phyloP scores from a whole-genome alignment of 2,329 filamentous ascomycete genomes.

The Aspergillus brunneoviolaceus region DNA sequence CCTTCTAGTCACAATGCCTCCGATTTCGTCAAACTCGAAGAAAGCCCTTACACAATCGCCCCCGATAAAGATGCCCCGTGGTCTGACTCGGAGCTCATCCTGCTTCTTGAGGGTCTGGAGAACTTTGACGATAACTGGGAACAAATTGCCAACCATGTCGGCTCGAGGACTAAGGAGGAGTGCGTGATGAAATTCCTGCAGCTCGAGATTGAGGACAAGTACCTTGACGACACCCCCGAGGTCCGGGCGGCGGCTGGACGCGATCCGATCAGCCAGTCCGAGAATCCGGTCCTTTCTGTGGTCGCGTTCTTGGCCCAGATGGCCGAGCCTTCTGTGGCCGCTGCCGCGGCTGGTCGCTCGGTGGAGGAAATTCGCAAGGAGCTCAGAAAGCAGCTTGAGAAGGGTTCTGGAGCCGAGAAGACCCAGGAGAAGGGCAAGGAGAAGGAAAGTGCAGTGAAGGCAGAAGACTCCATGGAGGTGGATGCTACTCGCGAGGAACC shows the following conservation, averaged over 20 bases:
- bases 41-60: constrained; percentile 75
- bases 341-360: constrained; percentile 83
- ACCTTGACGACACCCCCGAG: constrained; percentile 73
- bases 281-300: constrained; percentile 96
- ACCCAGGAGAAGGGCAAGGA: constrained; percentile 48
- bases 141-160: constrained; percentile 86
- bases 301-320: constrained; percentile 91
- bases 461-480: constrained; percentile 61
- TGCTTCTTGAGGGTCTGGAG: constrained; percentile 86
- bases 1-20: constrained; percentile 73
- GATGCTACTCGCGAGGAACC: constrained; percentile 41
- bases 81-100: constrained; percentile 86
- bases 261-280: constrained; percentile 84
- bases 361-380: constrained; percentile 81
- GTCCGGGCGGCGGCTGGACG: constrained; percentile 73
- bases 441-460: constrained; percentile 52
- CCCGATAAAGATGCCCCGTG: constrained; percentile 83
- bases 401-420: constrained; percentile 50
- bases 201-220: constrained; percentile 96
- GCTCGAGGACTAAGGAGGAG: constrained; percentile 87
- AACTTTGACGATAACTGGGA: constrained; percentile 96
- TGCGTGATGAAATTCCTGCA: constrained; percentile 96
- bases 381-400: constrained; percentile 75
- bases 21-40: constrained; percentile 87
- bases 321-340: constrained; percentile 84